A percentile compares a stretch with the other conserved stretches of the same genome.
These are phyloP conservation scores for Barbatosphaeria neglecta DNA, from an alignment of 495 filamentous ascomycete genomes.

Conservation along the genomic window DNA sequence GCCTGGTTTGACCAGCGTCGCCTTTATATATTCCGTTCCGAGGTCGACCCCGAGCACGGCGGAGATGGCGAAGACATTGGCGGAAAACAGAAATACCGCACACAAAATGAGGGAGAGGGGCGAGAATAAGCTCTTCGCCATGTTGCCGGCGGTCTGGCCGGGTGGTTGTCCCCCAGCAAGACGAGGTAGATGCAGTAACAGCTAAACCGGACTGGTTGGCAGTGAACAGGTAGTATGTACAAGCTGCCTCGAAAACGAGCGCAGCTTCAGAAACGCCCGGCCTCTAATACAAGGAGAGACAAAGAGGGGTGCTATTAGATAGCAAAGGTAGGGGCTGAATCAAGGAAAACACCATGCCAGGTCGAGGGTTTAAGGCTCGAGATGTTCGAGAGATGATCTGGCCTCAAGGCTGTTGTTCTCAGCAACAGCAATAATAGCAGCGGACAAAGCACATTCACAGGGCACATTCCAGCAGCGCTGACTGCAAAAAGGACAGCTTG, in stretches of 20 bases:
- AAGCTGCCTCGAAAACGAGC: too few relatives aligned
- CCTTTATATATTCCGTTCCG: slow-evolving; percentile 96
- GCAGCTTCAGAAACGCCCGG: too few relatives aligned
- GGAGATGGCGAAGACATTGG: slow-evolving; percentile 41
- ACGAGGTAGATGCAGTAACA: too few relatives aligned
- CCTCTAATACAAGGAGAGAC: too few relatives aligned
- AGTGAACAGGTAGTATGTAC: too few relatives aligned
- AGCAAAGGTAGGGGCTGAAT: not conserved
- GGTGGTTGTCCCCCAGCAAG: too few relatives aligned
- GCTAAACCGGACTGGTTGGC: too few relatives aligned
- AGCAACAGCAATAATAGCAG: not conserved
- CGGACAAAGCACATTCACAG: slow-evolving; percentile 1
- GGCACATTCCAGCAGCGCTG: slow-evolving; percentile 11
- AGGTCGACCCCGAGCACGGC: slow-evolving; percentile 88
- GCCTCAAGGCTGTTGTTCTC: not conserved
- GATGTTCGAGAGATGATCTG: not conserved
- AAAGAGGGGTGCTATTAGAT: too few relatives aligned
- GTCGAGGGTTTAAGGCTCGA: not conserved
- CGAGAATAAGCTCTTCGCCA: slow-evolving; percentile 29
- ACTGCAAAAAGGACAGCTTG: slow-evolving; percentile 24
- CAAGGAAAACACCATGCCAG: not conserved
- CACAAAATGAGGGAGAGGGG: slow-evolving; percentile 32
- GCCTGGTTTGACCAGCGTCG: slow-evolving; percentile 89
- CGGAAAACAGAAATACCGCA: slow-evolving; percentile 36
- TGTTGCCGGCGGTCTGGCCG: slow-evolving; percentile 14